A percentile compares a stretch with the other conserved stretches of the same genome.
Evolutionary conservation across 441 rosid species (phyloP).

Genomic region (Monsonia emarginata): DNA sequence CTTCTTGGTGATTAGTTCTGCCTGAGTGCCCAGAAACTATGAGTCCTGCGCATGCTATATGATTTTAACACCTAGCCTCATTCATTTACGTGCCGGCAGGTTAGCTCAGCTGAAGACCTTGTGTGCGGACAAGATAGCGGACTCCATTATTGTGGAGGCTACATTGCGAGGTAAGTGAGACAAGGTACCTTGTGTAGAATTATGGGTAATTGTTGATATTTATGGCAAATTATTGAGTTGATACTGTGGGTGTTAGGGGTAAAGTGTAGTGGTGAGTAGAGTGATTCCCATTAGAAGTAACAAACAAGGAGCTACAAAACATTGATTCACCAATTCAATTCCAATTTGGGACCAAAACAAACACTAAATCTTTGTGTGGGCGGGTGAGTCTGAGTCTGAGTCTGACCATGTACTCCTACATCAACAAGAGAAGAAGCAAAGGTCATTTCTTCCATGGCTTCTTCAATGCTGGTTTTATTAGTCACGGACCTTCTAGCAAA

Average conservation of each 20-base stretch:
- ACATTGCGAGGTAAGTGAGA: neutral
- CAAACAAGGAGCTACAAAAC: neutral
- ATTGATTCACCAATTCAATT: neutral
- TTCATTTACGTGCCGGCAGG: neutral
- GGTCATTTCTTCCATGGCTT: neutral
- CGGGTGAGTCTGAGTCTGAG: neutral
- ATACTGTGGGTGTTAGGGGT: neutral
- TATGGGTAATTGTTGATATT: too few species aligned
- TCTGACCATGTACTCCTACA: neutral
- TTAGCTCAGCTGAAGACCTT: neutral
- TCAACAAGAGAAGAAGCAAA: too few species aligned
- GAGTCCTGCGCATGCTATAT: neutral
- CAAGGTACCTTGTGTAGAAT: neutral
- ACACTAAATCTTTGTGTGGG: neutral
- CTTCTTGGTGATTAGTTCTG: neutral
- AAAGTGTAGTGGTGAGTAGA: neutral
- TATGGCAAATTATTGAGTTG: too few species aligned
- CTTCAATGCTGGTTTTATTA: neutral
- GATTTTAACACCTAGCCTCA: neutral
- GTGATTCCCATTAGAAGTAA: slow-evolving; percentile 1
- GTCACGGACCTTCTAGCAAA: neutral
- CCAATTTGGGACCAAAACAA: neutral
- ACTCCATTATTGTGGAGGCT: neutral
- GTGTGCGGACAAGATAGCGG: neutral
- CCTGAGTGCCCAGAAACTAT: neutral